Evolutionary conservation across 352 stramenopile species (phyloP).

Genomic region (Phytophthora cryptogea): DNA sequence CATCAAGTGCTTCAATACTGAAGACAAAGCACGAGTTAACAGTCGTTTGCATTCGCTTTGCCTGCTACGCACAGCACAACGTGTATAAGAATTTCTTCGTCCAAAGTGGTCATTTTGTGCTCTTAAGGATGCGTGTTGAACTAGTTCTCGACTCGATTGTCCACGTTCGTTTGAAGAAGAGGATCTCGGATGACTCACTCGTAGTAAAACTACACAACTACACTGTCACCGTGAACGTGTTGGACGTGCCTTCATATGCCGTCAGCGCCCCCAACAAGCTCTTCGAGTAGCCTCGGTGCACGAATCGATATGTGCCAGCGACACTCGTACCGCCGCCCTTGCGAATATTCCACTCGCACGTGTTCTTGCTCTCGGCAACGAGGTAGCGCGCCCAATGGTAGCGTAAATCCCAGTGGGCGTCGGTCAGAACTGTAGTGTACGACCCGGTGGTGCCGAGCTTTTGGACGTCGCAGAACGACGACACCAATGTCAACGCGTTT

Average conservation of each 20-base stretch:
- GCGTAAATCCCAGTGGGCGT: conserved; percentile 60
- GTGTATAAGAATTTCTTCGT: too few relatives aligned
- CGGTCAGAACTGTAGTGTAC: conserved; percentile 47
- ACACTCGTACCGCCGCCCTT: conserved; percentile 31
- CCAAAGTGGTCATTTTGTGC: too few relatives aligned
- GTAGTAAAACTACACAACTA: not conserved
- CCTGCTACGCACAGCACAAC: too few relatives aligned
- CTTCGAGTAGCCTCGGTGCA: conserved; percentile 52
- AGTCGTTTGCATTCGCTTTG: too few relatives aligned
- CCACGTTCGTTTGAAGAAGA: too few relatives aligned
- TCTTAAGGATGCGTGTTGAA: too few relatives aligned
- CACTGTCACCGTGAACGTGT: conserved; percentile 31
- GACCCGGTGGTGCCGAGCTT: conserved; percentile 18
- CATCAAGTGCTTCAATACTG: too few relatives aligned
- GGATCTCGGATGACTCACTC: too few relatives aligned
- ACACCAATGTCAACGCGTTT: conserved; percentile 40
- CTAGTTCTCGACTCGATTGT: too few relatives aligned
- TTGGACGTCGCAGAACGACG: conserved; percentile 62
- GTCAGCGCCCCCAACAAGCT: conserved; percentile 33
- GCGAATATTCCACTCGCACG: conserved; percentile 53
- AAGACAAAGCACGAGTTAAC: too few relatives aligned
- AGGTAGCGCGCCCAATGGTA: conserved; percentile 42
- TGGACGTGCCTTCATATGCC: conserved; percentile 36
- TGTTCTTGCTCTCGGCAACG: conserved; percentile 44
- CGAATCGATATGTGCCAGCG: conserved; percentile 46